Evolutionary conservation across 495 filamentous ascomycete genomes (phyloP).

Genomic region (Podospora comata): DNA sequence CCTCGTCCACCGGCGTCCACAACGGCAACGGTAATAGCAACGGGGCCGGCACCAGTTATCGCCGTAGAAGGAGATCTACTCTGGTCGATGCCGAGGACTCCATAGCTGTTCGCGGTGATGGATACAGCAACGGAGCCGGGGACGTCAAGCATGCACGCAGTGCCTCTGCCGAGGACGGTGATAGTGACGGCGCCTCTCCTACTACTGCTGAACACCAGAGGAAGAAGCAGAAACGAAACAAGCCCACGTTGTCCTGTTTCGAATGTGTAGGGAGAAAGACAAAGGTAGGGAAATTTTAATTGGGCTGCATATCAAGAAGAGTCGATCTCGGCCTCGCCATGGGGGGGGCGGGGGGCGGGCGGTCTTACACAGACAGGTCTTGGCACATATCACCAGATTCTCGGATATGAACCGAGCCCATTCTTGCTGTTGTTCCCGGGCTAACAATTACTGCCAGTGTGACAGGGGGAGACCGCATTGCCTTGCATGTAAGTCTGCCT

Average conservation of each 20-base stretch:
- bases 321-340: too few species aligned
- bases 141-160: slow-evolving; percentile 19
- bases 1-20: slow-evolving; percentile 14
- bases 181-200: slow-evolving; percentile 34
- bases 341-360: too few species aligned
- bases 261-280: slow-evolving; percentile 72
- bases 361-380: background rate
- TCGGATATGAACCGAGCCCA: background rate
- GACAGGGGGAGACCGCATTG: slow-evolving; percentile 59
- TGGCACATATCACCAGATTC: background rate
- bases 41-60: background rate
- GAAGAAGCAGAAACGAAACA: slow-evolving; percentile 73
- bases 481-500: slow-evolving; percentile 56
- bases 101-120: background rate
- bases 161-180: slow-evolving; percentile 20
- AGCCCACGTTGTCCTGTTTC: slow-evolving; percentile 68
- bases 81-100: background rate
- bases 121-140: slow-evolving; percentile 13
- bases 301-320: background rate
- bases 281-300: slow-evolving; percentile 47
- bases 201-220: slow-evolving; percentile 39
- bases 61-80: background rate
- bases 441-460: slow-evolving; percentile 41
- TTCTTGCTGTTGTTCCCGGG: slow-evolving; percentile 2
- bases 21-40: background rate